Conservation (phyloP, 108 stramenopile genomes). For the Aurantiochytrium sp. region DNA sequence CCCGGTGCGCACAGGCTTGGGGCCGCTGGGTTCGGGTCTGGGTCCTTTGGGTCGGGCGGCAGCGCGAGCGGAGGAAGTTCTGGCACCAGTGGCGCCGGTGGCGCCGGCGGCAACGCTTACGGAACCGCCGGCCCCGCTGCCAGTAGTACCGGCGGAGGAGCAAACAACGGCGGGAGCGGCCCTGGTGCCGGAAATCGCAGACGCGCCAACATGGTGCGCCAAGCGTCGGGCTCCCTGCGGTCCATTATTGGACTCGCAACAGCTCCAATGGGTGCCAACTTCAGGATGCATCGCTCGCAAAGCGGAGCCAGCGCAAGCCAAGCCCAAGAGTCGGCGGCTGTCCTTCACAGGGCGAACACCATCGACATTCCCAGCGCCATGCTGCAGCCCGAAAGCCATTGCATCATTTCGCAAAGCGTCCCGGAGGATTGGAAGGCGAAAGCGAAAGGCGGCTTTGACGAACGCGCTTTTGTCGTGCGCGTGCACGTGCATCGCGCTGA, state of each 20-base stretch:
- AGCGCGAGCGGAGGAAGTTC: not conserved
- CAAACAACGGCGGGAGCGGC: not conserved
- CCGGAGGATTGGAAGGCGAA: constrained; percentile 9
- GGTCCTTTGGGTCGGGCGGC: not conserved
- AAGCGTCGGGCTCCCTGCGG: not conserved
- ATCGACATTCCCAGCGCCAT: not conserved
- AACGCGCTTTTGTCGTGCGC: not conserved
- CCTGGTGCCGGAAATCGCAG: not conserved
- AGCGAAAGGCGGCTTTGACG: not conserved
- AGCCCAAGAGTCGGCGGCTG: not conserved
- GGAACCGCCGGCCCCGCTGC: not conserved
- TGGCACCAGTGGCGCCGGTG: no score
- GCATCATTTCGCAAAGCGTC: not conserved
- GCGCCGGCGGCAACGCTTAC: no score
- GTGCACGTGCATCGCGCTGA: not conserved
- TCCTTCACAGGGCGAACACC: not conserved
- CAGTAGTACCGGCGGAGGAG: not conserved
- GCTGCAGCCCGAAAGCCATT: not conserved
- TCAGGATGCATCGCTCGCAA: not conserved
- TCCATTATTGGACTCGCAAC: not conserved
- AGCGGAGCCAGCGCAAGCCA: not conserved
- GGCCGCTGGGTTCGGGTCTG: no score
- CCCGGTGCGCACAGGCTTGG: no score
- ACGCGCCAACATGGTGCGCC: constrained; percentile 8
- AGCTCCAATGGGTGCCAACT: not conserved